These are phyloP conservation scores for Aquanectria penicillioides DNA, from an alignment of 2,329 filamentous ascomycete species.

Conservation along the genomic window DNA sequence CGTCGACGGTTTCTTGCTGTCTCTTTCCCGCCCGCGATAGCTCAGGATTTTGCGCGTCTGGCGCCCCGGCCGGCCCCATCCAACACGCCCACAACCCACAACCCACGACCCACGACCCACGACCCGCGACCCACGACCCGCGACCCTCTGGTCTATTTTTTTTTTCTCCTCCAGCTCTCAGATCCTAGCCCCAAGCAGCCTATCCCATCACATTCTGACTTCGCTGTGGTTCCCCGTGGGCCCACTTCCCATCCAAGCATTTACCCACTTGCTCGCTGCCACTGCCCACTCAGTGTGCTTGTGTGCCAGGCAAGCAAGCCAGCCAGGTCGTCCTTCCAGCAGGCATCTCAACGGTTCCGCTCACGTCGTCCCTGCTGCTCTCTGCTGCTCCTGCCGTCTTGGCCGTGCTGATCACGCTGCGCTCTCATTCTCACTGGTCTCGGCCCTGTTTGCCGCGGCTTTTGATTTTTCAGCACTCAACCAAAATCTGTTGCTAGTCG, in stretches of 20 bases:
- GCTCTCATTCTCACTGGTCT: not conserved
- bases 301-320: slow-evolving; percentile 28
- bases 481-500: not conserved
- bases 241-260: slow-evolving; percentile 40
- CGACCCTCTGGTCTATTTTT: slow-evolving; percentile 39
- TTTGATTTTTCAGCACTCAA: not conserved
- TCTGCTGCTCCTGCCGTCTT: slow-evolving; percentile 7
- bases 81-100: slow-evolving; percentile 27
- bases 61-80: slow-evolving; percentile 40
- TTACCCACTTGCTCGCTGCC: slow-evolving; percentile 36
- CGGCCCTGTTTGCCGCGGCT: not conserved
- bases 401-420: too few species aligned
- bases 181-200: slow-evolving; percentile 41
- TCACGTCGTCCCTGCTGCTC: too few species aligned
- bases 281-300: slow-evolving; percentile 32
- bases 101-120: slow-evolving; percentile 17
- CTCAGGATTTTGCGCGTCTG: slow-evolving; percentile 40
- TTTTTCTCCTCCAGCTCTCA: slow-evolving; percentile 33
- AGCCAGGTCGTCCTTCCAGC: slow-evolving; percentile 11
- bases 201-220: slow-evolving; percentile 28
- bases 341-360: slow-evolving; percentile 40
- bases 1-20: slow-evolving; percentile 12
- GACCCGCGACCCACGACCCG: slow-evolving; percentile 30
- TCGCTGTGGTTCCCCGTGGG: slow-evolving; percentile 42
- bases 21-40: slow-evolving; percentile 30